phyloP scores from a whole-genome alignment of 352 stramenopile species.

The Pythium vanterpoolii region DNA sequence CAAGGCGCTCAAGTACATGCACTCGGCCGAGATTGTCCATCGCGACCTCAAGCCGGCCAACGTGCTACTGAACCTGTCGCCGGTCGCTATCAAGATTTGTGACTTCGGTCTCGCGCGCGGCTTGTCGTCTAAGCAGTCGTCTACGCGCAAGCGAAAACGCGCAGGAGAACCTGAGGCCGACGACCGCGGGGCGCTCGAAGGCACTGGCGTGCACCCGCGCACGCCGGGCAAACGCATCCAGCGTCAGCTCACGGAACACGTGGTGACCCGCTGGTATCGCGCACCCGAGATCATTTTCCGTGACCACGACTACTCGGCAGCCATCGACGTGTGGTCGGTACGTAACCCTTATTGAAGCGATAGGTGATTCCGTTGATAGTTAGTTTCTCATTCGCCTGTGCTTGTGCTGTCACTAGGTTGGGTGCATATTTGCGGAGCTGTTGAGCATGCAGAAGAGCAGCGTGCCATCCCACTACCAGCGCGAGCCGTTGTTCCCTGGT shows the following conservation, averaged over 20 bases:
- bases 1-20: slow-evolving; percentile 90
- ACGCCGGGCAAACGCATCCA: slow-evolving; percentile 78
- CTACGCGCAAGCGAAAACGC: slow-evolving; percentile 59
- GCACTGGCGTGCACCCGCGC: slow-evolving; percentile 64
- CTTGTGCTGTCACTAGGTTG: slow-evolving; percentile 57
- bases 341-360: slow-evolving; percentile 12
- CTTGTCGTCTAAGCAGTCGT: slow-evolving; percentile 57
- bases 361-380: background rate
- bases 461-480: slow-evolving; percentile 92
- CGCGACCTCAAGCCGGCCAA: slow-evolving; percentile 88
- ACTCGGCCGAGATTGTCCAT: slow-evolving; percentile 87
- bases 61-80: slow-evolving; percentile 83
- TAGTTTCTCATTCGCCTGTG: background rate
- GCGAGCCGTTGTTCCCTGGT: slow-evolving; percentile 93
- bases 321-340: slow-evolving; percentile 89
- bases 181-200: slow-evolving; percentile 60
- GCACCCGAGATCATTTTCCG: slow-evolving; percentile 94
- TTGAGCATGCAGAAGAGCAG: slow-evolving; percentile 96
- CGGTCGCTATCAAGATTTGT: slow-evolving; percentile 86
- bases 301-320: slow-evolving; percentile 84
- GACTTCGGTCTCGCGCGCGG: slow-evolving; percentile 80
- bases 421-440: slow-evolving; percentile 94
- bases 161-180: slow-evolving; percentile 34
- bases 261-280: slow-evolving; percentile 95
- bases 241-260: slow-evolving; percentile 93